Conservation (phyloP, 495 filamentous ascomycete species). For the Tuber microsphaerosporum region DNA sequence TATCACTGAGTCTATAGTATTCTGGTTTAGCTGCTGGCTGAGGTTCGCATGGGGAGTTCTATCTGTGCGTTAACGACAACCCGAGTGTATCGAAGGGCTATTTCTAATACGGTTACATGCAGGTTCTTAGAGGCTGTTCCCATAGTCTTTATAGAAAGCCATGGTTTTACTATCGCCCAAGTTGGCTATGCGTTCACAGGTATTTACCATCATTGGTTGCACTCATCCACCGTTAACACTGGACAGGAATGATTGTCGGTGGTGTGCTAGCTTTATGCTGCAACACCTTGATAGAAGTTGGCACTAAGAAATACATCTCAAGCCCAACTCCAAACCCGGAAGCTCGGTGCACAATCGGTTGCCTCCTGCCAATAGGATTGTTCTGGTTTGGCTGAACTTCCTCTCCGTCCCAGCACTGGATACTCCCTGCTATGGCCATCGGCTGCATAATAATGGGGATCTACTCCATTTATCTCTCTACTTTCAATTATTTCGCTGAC, state of each 20-base stretch:
- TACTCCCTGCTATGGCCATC: constrained; percentile 65
- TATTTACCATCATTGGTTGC: constrained; percentile 31
- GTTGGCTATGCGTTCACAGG: constrained; percentile 63
- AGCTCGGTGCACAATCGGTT: constrained; percentile 60
- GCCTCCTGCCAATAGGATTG: constrained; percentile 57
- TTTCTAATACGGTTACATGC: constrained; percentile 5
- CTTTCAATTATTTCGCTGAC: constrained; percentile 94
- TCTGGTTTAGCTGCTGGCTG: constrained; percentile 89
- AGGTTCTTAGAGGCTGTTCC: constrained; percentile 51
- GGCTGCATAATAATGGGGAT: constrained; percentile 78
- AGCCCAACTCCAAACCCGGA: constrained; percentile 51
- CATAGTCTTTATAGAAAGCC: constrained; percentile 63
- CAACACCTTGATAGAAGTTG: constrained; percentile 49
- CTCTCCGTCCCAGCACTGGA: constrained; percentile 63
- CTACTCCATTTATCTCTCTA: constrained; percentile 77
- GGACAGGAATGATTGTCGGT: constrained; percentile 58
- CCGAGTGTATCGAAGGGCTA: neutral
- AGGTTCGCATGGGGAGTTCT: constrained; percentile 85
- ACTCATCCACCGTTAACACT: neutral
- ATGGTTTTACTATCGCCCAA: constrained; percentile 63
- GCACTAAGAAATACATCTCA: constrained; percentile 45
- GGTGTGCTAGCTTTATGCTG: constrained; percentile 61
- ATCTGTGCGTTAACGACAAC: constrained; percentile 64
- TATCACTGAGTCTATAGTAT: constrained; percentile 84
- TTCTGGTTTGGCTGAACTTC: constrained; percentile 80